Percentiles rank a stretch among this genome's conserved stretches.
phyloP scores from a whole-genome alignment of 129 eudicot genomes.

The Flaveria brownii region DNA sequence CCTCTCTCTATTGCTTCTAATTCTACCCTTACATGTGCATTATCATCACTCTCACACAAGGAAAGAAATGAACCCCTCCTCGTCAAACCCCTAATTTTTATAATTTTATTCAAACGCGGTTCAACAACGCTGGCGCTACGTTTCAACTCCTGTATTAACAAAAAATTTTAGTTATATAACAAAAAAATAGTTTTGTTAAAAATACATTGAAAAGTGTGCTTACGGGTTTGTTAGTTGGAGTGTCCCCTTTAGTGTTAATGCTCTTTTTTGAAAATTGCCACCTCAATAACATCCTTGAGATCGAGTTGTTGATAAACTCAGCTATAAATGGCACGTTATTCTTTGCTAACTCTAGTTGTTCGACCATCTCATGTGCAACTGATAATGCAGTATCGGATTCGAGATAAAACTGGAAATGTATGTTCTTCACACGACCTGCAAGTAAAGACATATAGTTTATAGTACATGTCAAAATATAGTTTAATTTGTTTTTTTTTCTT shows the following conservation, averaged over 20 bases:
- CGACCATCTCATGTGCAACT: slow-evolving; percentile 85
- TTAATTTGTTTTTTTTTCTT: too few relatives aligned
- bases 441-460: not conserved
- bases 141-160: slow-evolving; percentile 25
- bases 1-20: slow-evolving; percentile 54
- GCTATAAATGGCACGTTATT: slow-evolving; percentile 74
- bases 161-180: slow-evolving; percentile 3
- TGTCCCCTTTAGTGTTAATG: not conserved
- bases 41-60: slow-evolving; percentile 34
- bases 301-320: slow-evolving; percentile 53
- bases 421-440: slow-evolving; percentile 62
- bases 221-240: slow-evolving; percentile 12
- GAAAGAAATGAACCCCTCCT: slow-evolving; percentile 44
- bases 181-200: not conserved
- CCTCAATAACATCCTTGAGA: slow-evolving; percentile 45
- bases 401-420: slow-evolving; percentile 60
- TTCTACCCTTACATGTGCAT: slow-evolving; percentile 46
- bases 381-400: slow-evolving; percentile 65
- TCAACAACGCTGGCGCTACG: not conserved
- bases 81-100: slow-evolving; percentile 29
- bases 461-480: not conserved
- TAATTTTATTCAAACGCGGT: slow-evolving; percentile 18
- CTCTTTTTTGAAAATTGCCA: slow-evolving; percentile 42
- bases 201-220: not conserved
- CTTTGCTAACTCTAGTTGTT: slow-evolving; percentile 63